Evolutionary conservation across 495 filamentous ascomycete species (phyloP).

Genomic region (Aspergillus cristatus): DNA sequence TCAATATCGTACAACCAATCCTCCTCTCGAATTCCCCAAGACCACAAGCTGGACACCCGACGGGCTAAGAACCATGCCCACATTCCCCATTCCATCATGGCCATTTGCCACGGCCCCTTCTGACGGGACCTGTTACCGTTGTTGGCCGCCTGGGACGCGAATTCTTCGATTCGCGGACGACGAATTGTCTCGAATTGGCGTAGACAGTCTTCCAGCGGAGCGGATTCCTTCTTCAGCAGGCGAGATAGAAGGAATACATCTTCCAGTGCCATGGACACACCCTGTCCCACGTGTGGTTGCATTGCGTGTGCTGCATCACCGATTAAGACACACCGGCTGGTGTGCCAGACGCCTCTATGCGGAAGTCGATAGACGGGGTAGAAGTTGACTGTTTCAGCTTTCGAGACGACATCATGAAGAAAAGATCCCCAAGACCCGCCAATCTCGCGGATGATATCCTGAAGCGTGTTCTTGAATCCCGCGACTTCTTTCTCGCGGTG

Average conservation of each 20-base stretch:
- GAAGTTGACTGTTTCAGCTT: constrained; percentile 31
- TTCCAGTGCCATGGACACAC: constrained; percentile 37
- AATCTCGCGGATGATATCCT: constrained; percentile 21
- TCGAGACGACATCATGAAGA: constrained; percentile 29
- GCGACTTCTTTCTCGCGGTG: constrained; percentile 29
- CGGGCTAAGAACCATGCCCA: constrained; percentile 6
- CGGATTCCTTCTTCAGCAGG: constrained; percentile 17
- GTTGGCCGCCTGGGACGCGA: constrained; percentile 12
- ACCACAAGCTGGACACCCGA: constrained; percentile 12
- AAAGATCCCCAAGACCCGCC: constrained; percentile 33
- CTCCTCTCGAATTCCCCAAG: constrained; percentile 10
- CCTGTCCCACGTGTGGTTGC: constrained; percentile 36
- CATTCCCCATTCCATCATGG: constrained; percentile 17
- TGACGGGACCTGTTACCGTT: constrained; percentile 15
- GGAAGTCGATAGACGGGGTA: constrained; percentile 42
- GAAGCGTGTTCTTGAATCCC: constrained; percentile 21
- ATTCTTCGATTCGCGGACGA: constrained; percentile 19
- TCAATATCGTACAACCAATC: background rate
- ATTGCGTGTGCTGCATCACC: constrained; percentile 39
- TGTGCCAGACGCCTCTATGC: constrained; percentile 33
- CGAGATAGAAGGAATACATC: constrained; percentile 31
- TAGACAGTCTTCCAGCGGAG: constrained; percentile 13
- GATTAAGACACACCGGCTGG: constrained; percentile 21
- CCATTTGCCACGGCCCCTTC: constrained; percentile 15
- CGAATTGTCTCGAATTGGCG: constrained; percentile 19